phyloP scores from a whole-genome alignment of 2,329 filamentous ascomycete genomes.

The Xylaria sp. region DNA sequence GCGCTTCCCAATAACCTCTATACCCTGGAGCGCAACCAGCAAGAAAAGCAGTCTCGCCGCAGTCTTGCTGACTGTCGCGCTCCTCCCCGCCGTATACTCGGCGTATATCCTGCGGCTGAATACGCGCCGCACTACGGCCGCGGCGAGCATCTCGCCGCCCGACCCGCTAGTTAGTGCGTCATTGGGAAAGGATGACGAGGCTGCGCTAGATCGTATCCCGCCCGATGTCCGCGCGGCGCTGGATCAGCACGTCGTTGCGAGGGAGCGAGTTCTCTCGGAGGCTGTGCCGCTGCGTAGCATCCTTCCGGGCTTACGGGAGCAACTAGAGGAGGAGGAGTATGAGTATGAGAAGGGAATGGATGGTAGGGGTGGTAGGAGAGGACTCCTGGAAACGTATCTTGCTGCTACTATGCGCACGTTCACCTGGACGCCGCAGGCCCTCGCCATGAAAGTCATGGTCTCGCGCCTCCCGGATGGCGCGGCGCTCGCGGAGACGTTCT shows the following conservation, averaged over 20 bases:
- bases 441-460: conserved; percentile 37
- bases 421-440: conserved; percentile 42
- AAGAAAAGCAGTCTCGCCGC: conserved; percentile 9
- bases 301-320: conserved; percentile 1
- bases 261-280: conserved; percentile 39
- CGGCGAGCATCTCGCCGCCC: conserved; percentile 28
- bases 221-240: conserved; percentile 14
- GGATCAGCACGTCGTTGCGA: conserved; percentile 34
- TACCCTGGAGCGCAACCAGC: conserved; percentile 1
- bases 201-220: conserved; percentile 23
- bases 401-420: conserved; percentile 40
- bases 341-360: neutral
- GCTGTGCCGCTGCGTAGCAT: conserved; percentile 26
- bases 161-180: conserved; percentile 4
- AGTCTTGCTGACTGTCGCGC: conserved; percentile 29
- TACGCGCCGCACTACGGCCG: conserved; percentile 27
- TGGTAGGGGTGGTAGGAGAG: neutral
- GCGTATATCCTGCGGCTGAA: conserved; percentile 30
- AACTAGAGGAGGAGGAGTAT: neutral
- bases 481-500: conserved; percentile 25
- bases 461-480: conserved; percentile 20
- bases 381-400: conserved; percentile 40
- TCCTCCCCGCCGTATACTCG: conserved; percentile 36
- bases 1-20: neutral
- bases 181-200: neutral